These are phyloP conservation scores for Rusavskia elegans DNA, from an alignment of 495 filamentous ascomycete genomes.

Conservation along the genomic window DNA sequence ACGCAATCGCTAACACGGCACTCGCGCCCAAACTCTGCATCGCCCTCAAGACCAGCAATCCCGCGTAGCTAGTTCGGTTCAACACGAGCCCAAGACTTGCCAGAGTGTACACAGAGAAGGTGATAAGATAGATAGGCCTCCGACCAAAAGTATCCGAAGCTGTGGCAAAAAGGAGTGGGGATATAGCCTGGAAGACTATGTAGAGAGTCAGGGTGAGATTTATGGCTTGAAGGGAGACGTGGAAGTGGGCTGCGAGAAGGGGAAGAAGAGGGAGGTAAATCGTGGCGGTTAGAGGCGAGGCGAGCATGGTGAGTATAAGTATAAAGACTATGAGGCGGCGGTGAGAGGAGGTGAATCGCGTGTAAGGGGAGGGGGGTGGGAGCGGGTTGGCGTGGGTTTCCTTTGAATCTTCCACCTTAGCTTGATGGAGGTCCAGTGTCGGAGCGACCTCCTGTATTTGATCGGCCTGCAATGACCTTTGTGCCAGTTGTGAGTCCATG, in stretches of 20 bases:
- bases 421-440: too few relatives aligned
- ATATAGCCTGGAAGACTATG: constrained; percentile 21
- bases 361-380: not conserved
- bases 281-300: constrained; percentile 18
- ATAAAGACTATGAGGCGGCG: constrained; percentile 4
- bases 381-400: too few relatives aligned
- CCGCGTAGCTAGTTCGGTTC: constrained; percentile 17
- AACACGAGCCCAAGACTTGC: constrained; percentile 21
- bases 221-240: constrained; percentile 16
- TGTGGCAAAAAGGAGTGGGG: constrained; percentile 21
- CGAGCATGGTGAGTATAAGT: constrained; percentile 10
- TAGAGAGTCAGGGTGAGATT: constrained; percentile 22
- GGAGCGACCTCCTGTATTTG: too few relatives aligned
- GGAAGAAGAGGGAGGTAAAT: constrained; percentile 21
- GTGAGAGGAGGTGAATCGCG: constrained; percentile 5
- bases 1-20: constrained; percentile 17
- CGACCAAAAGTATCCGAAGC: constrained; percentile 24
- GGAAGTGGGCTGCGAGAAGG: constrained; percentile 10
- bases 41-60: constrained; percentile 20
- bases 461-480: too few relatives aligned
- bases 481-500: too few relatives aligned
- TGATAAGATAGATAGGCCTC: constrained; percentile 19
- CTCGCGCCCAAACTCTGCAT: constrained; percentile 22
- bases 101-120: constrained; percentile 18
- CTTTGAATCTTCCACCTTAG: too few relatives aligned